A percentile compares a stretch with the other conserved stretches of the same genome.
Evolutionary conservation across 441 rosid genomes (phyloP).

Genomic region (Erodium trifolium): DNA sequence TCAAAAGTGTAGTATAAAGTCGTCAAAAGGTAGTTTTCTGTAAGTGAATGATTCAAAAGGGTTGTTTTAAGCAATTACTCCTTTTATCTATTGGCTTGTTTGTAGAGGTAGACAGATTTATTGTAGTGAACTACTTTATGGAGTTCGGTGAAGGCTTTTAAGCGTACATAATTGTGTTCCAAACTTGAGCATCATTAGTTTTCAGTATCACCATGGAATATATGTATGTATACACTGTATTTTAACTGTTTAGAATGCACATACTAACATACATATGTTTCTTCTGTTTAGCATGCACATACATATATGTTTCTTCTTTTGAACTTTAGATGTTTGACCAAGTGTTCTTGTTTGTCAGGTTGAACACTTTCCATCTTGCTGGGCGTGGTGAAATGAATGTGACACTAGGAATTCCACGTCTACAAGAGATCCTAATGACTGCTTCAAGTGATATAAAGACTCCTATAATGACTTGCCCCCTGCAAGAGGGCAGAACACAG

Average conservation of each 20-base stretch:
- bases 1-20: no score
- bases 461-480: conserved; percentile 93
- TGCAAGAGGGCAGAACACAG: conserved; percentile 54
- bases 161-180: conserved; percentile 5
- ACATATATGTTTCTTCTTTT: neutral
- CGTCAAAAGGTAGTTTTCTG: no score
- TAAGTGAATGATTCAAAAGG: no score
- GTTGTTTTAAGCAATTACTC: no score
- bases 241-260: neutral
- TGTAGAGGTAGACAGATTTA: neutral
- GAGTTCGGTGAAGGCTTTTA: conserved; percentile 3
- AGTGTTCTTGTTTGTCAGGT: conserved; percentile 35
- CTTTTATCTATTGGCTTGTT: neutral
- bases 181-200: conserved; percentile 1
- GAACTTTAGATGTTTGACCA: neutral
- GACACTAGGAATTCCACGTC: conserved; percentile 92
- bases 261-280: neutral
- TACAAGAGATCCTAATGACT: conserved; percentile 93
- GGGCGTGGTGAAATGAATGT: conserved; percentile 99
- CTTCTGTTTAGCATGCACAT: neutral
- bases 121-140: conserved; percentile 2
- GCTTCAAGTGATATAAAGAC: conserved; percentile 78
- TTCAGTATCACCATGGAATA: neutral
- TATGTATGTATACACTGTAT: neutral
- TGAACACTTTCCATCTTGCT: conserved; percentile 99